phyloP scores from a whole-genome alignment of 768 basidiomycete species.

The Podaxis mareebaensis region DNA sequence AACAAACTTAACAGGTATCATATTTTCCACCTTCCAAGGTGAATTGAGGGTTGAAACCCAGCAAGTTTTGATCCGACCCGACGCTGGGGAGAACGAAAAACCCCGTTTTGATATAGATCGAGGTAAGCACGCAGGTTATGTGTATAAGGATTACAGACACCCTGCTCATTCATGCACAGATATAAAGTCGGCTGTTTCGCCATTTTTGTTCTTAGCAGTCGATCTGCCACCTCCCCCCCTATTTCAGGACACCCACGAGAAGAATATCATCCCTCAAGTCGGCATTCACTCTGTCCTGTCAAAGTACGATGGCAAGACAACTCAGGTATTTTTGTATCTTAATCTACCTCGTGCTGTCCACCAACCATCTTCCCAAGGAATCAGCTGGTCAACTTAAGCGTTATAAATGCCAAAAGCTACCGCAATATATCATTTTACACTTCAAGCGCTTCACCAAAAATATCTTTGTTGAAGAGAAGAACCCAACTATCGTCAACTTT shows the following conservation, averaged over 20 bases:
- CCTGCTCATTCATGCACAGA: slow-evolving; percentile 48
- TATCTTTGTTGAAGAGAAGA: slow-evolving; percentile 96
- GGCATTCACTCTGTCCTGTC: slow-evolving; percentile 85
- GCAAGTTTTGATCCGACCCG: slow-evolving; percentile 83
- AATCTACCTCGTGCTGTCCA: not conserved
- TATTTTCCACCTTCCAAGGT: slow-evolving; percentile 94
- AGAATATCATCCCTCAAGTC: slow-evolving; percentile 99
- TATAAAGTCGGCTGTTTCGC: slow-evolving; percentile 80
- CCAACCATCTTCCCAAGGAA: slow-evolving; percentile 53
- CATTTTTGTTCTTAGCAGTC: slow-evolving; percentile 94
- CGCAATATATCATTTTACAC: slow-evolving; percentile 91
- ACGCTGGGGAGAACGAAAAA: slow-evolving; percentile 72
- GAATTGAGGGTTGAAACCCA: slow-evolving; percentile 92
- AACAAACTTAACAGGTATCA: slow-evolving; percentile 60
- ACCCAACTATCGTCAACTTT: slow-evolving; percentile 98
- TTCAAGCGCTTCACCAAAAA: slow-evolving; percentile 98
- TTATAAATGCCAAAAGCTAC: slow-evolving; percentile 87
- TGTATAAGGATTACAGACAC: slow-evolving; percentile 12
- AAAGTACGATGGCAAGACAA: slow-evolving; percentile 92
- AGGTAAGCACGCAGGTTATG: slow-evolving; percentile 50
- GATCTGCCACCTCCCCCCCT: slow-evolving; percentile 97
- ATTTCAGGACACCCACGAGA: slow-evolving; percentile 94
- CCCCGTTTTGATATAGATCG: slow-evolving; percentile 94
- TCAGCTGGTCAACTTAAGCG: slow-evolving; percentile 80
- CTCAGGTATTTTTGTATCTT: slow-evolving; percentile 58